Evolutionary conservation across 2,329 filamentous ascomycete genomes (phyloP), one percentile per base, ranked within the genome.

Genomic region (Aspergillus flavus): DNA sequence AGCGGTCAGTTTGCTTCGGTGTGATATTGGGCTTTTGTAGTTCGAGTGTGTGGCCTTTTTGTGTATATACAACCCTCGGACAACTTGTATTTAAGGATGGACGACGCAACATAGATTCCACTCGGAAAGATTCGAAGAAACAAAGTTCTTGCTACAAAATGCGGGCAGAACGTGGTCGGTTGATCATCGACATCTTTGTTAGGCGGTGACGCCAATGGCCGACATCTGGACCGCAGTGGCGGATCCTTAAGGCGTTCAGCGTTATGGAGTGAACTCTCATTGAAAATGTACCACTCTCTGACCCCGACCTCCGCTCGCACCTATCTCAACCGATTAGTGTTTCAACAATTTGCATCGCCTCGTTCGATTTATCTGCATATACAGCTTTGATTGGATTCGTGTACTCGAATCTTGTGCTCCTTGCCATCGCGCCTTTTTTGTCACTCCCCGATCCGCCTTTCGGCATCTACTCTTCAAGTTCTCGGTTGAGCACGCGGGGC

Each of bases 161-260:
- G 12, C 28, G 16, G 14, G 23, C 14, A 50, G 26, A 30, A 19
- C 23, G 41, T 58, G 41, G 48, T 48, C 39, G 10, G 39, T 21
- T 39, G 28, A 50, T 50, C 46, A 46, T 34, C 30, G 30, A 32
- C 41, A 2, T 28, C 11, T 48, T 58, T 32, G 19, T 58, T 36
- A 60, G 61, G 61, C 61, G 61, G 61, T 63, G 61, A 60, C 23
- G 43, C 28, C 50, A 50, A 46, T 23, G 41, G 56, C 55, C 52
- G 55, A 57, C 55, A 62, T 64, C 60, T 64, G 59, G 63, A 57
- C 60, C 34, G 28, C 43, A 28, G 62, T 59, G 62, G 62, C 59
- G 57, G 57, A 34, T 50, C 57, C 32, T 34, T 28, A 21, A 10
- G 32, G 52, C 34, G 52, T 14, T 39, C 14, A 54, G 30, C 30